Base-by-base conservation (phyloP, 129 eudicot genomes). In the Oenanthe sinensis region DNA sequence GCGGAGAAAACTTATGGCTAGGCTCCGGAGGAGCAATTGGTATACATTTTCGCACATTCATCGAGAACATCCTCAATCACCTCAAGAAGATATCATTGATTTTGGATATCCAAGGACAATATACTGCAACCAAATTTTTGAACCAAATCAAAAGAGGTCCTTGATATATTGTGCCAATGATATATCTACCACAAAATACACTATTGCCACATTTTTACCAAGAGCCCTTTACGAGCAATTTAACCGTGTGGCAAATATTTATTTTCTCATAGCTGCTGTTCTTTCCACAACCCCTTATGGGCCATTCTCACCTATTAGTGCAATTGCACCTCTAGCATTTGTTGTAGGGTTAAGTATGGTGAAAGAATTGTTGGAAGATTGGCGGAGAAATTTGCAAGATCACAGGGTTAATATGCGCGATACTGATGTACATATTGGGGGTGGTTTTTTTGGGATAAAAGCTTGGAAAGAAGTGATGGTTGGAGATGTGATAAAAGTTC, bases 101-200 rank as follows among this genome's bases (percentile, higher is more conserved):
- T 82, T 84, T 0, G 86, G 88, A 52, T 89, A 82, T 60, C 86
- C 97, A 1, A 84, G 96, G 4, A 77, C 79, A 39, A 89, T 92
- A 33, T 54, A 75, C 33, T 85, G 93, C 83, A 90, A 92, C 47
- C 79, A 83, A 76, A 84, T 86, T 4, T 49, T 45, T 37, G 60
- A 74, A 11, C 42, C 42, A 12, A 39, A 72, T 69, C 85, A 87
- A 15, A 78, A 74, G 14, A 82, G 54, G 60, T 77, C 60, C 19
- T 79, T 75, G 2, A 71, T 48, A 5, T 90, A 88, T 33, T 83
- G 88, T 46, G 75, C 77, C 46, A 92, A 92, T 74, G 83, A 90
- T 70, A 87, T 90, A 28, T 88, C 96, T 17, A 90, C 96, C 49
- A 88, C 97, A 50, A 92, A 92, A 83, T 90, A 90, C 81, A 92